Conservation (phyloP, 2,329 filamentous ascomycete species). For the Fusarium sp. region DNA sequence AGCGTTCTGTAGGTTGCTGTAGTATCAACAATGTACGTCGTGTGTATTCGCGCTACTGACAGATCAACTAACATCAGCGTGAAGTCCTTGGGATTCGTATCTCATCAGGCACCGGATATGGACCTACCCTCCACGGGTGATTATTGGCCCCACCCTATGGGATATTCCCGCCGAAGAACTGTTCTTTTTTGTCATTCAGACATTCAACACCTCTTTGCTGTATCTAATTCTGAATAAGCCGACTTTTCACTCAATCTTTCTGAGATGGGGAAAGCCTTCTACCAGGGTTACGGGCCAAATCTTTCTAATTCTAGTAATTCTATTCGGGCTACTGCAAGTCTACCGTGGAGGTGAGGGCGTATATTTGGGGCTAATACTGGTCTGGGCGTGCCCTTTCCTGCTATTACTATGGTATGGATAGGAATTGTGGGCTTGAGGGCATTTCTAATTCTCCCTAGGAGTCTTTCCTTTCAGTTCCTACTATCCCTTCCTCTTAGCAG, state of each 20-base stretch:
- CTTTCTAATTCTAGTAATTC: constrained; percentile 60
- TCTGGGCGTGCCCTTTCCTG: constrained; percentile 78
- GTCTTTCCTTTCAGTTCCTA: constrained; percentile 75
- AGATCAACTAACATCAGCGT: not conserved
- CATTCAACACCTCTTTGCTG: constrained; percentile 79
- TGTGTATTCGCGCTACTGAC: not conserved
- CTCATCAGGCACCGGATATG: constrained; percentile 78
- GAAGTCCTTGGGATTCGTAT: constrained; percentile 80
- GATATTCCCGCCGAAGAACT: constrained; percentile 80
- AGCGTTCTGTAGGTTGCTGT: constrained; percentile 63
- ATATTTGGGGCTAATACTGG: constrained; percentile 79
- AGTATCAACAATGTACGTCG: constrained; percentile 68
- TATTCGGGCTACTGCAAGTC: constrained; percentile 62
- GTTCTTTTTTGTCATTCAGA: constrained; percentile 85
- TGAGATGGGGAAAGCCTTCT: constrained; percentile 49
- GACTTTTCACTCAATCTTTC: constrained; percentile 65
- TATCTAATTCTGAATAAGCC: constrained; percentile 79
- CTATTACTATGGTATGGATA: constrained; percentile 59
- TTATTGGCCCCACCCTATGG: constrained; percentile 74
- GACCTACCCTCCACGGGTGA: constrained; percentile 78
- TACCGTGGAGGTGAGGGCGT: constrained; percentile 66
- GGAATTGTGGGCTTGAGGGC: not conserved
- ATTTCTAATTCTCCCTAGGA: constrained; percentile 63
- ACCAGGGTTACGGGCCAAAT: constrained; percentile 65
- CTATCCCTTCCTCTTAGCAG: constrained; percentile 71